Base-by-base conservation (phyloP, 352 stramenopile genomes). In the Globisporangium nodosum region DNA sequence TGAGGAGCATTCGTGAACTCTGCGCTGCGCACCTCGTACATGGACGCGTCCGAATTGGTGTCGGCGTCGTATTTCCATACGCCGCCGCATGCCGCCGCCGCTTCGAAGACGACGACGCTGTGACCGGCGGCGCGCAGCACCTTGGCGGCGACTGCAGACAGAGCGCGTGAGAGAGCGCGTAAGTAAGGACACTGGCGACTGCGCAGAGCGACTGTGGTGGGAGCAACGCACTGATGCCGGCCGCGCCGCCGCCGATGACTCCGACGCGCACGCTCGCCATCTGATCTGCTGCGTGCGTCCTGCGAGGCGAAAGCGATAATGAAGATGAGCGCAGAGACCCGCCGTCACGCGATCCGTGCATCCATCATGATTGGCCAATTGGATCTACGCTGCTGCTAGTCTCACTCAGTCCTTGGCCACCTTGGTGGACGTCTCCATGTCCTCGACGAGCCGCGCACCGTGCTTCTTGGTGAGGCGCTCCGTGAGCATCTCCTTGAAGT, bases 401-500 rank as follows among this genome's bases (percentile, higher is more conserved):
- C 20, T 39, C 46, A 24, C 33, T 50, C 40, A 62, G 39, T 57
- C 55, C 46, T 76, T 78, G 49, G 74, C 69, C 27, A 33, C 52
- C 56, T 87, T 83, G 5, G 77, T 72, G 16, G 79, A 83, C 54
- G 70, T 81, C 58, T 90, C 81, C 81, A 91, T 91, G 64, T 93
- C 84, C 63, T 95, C 83, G 37, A 95, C 82, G 53, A 95, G 78
- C 4, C 84, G 76, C 63, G 85, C 74, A 52, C 85, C 85, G 69
- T 95, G 85, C 60, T 95, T 95, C 73, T 95, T 93, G 46, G 85
- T 95, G 20, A 94, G 74, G 1, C 85, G 69, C 49, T 90, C 81
- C 24, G 81, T 92, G 56, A 97, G 74, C 85, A 96, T 98, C 47
- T 94, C 81, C 61, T 96, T 88, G 70, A 99, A 99, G 71, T 99